Base-by-base conservation (phyloP, 176 grass and related monocot genomes). In the Ensete glaucum region DNA sequence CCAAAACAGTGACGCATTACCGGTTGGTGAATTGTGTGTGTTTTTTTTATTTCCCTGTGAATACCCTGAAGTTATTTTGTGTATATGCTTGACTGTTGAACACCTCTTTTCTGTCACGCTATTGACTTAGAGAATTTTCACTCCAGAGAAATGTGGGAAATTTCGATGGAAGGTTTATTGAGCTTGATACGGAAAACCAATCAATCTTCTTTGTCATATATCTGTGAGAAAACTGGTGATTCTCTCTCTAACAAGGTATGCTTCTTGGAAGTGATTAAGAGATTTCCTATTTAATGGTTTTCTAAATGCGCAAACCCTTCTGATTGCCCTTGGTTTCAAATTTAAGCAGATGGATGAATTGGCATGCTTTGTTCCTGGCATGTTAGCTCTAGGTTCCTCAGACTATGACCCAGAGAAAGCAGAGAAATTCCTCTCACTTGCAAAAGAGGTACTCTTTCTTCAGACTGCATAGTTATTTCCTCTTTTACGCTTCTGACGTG, bases 351-450 rank as follows among this genome's bases (percentile, higher is more conserved):
- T 99, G 96, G 96, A 99, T 89, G 96, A 99, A 76, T 82, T 99
- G 82, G 96, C 96, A 73, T 99, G 96, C 81, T 99, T 99, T 89
- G 91, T 64, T 79, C 96, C 91, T 81, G 96, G 96, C 73, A 99
- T 99, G 96, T 85, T 99, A 69, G 88, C 91, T 62, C 76, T 99
- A 77, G 96, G 96, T 62, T 87, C 96, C 51, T 85, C 91, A 77
- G 96, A 86, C 72, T 99, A 99, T 88, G 96, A 69, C 2, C 73
- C 91, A 50, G 91, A 92, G 84, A 99, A 95, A 74, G 89, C 88
- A 17, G 80, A 86, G 79, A 9, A 95, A 79, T 86, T 95, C 76
- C 85, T 99, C 82, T 89, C 90, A 80, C 88, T 99, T 71, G 91
- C 96, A 72, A 85, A 99, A 87, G 96, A 99, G 96, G 96, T 89